phyloP scores from a whole-genome alignment of 129 eudicot species.

The Centaurea solstitialis region DNA sequence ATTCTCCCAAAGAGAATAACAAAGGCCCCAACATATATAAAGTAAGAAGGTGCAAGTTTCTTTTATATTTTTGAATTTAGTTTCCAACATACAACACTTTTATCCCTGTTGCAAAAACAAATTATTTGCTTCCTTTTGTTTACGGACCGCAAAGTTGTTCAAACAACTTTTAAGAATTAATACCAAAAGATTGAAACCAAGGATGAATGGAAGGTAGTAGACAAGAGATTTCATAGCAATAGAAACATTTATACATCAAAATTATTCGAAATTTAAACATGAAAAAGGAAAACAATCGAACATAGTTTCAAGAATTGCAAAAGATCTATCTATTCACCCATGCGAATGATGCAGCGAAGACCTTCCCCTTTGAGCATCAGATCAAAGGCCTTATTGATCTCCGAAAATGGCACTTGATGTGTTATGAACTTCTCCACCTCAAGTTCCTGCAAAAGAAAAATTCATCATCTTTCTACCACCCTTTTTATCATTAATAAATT shows the following conservation, averaged over 20 bases:
- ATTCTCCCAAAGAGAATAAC: no score
- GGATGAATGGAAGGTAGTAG: no score
- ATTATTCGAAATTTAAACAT: background rate
- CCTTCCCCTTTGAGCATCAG: slow-evolving; percentile 62
- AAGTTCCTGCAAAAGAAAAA: slow-evolving; percentile 42
- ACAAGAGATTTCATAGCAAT: background rate
- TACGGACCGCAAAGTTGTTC: no score
- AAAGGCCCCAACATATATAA: no score
- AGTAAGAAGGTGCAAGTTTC: no score
- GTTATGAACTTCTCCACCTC: slow-evolving; percentile 74
- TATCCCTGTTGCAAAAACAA: no score
- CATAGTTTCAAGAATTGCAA: background rate
- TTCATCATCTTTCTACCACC: background rate
- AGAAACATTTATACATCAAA: background rate
- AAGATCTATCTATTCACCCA: slow-evolving; percentile 21
- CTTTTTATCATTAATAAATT: background rate
- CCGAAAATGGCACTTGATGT: slow-evolving; percentile 57
- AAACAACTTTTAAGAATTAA: no score
- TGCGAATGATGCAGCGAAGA: slow-evolving; percentile 57
- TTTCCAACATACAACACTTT: no score
- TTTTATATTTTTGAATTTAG: no score
- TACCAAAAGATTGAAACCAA: no score
- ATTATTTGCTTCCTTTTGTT: no score
- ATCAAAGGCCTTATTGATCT: slow-evolving; percentile 71
- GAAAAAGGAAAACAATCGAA: background rate